phyloP scores from a whole-genome alignment of 805 yeast genomes.

The Phaffomyces antillensis region DNA sequence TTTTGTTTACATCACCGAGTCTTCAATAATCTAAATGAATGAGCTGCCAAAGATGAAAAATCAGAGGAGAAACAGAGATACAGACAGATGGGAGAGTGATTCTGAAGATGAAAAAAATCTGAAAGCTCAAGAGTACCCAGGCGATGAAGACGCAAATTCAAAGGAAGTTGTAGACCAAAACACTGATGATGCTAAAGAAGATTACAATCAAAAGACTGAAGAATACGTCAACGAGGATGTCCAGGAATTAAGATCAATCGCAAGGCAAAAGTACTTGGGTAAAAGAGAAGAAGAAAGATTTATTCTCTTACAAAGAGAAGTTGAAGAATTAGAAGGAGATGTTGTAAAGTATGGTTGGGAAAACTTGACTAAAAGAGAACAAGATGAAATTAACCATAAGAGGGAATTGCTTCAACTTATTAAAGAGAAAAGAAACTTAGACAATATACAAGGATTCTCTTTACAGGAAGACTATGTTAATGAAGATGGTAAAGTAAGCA shows the following conservation, averaged over 20 bases:
- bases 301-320: conserved; percentile 37
- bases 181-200: background rate
- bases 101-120: background rate
- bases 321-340: conserved; percentile 42
- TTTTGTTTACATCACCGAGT: too few relatives aligned
- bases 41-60: too few relatives aligned
- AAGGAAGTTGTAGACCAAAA: too few relatives aligned
- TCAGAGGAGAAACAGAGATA: conserved; percentile 10
- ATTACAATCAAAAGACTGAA: background rate
- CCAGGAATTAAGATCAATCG: conserved; percentile 35
- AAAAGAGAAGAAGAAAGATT: conserved; percentile 43
- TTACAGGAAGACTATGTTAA: conserved; percentile 54
- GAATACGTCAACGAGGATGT: conserved; percentile 14
- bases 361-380: conserved; percentile 40
- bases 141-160: background rate
- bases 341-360: conserved; percentile 48
- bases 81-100: conserved; percentile 18
- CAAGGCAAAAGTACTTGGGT: conserved; percentile 41
- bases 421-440: conserved; percentile 29
- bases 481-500: conserved; percentile 45
- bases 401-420: conserved; percentile 41
- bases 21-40: too few relatives aligned
- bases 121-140: background rate
- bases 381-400: conserved; percentile 43
- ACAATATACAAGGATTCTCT: conserved; percentile 33